Base-by-base conservation (phyloP, 2,329 filamentous ascomycete species). In the Colletotrichum karsti region DNA sequence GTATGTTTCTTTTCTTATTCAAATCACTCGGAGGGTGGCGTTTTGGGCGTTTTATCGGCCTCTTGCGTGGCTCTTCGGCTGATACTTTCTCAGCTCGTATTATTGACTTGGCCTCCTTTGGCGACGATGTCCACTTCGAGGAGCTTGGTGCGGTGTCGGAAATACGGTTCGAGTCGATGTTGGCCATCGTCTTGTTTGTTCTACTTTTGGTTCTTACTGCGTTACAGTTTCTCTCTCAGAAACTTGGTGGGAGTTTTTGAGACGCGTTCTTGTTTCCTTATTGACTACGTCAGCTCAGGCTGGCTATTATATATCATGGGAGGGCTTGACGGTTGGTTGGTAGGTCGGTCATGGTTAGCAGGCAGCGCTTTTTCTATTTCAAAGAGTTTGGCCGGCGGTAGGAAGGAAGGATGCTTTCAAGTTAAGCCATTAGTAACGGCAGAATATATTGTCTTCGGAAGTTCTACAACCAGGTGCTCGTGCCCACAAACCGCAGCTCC, bases 1-100 rank as follows among this genome's bases (percentile, higher is more conserved):
- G 26, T 24, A 30, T 41, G 26, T 66, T 48, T 33, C 28, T 50
- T 42, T 10, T 42, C 24, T 22, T 39, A 48, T 41, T 59, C 30
- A 50, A 26, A 18, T 67, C 55, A 57, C 42, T 67, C 50, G n/a
- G 55, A 68, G 37, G 63, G 67, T 67, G 69, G 69, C 69, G 69
- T 71, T 71, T 33, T 56, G 50, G 69, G 67, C 62, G 69, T 62
- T 59, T 30, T 55, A 42, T 60, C n/a, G 67, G 69, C 69, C 58
- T 64, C 69, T 26, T 35, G 41, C 67, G 67, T 64, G 63, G 48
- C 63, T 63, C 56, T 59, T 54, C 46, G 55, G 37, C 67, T 70
- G 69, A 71, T 70, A 67, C 63, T 67, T 65, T 51, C 56, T 55
- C 42, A 53, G 28, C 51, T 44, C 39, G 22, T 22, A n/a, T 39